These are phyloP conservation scores for Amanita molliuscula DNA, from an alignment of 768 basidiomycete species.

Conservation along the genomic window DNA sequence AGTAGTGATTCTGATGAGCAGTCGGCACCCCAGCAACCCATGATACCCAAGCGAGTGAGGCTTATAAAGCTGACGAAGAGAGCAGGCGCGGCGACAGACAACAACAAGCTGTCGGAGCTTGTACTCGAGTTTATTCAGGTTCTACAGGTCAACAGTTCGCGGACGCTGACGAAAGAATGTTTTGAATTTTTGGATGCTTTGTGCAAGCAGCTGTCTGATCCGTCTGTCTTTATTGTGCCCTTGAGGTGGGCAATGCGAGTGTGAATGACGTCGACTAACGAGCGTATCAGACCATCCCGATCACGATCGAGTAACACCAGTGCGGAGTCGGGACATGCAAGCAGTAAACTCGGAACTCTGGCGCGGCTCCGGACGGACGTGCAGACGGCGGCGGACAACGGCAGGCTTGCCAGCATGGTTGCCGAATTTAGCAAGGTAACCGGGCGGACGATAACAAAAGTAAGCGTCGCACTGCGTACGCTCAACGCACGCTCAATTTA, in stretches of 20 bases:
- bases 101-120: constrained; percentile 37
- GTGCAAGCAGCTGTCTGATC: constrained; percentile 61
- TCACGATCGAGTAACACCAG: constrained; percentile 30
- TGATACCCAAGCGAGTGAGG: constrained; percentile 41
- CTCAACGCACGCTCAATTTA: background rate
- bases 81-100: constrained; percentile 39
- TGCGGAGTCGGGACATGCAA: constrained; percentile 31
- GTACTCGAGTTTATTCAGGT: constrained; percentile 54
- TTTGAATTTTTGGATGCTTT: constrained; percentile 61
- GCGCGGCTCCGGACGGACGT: constrained; percentile 50
- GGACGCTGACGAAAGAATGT: constrained; percentile 58
- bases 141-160: constrained; percentile 56
- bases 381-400: constrained; percentile 36
- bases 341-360: constrained; percentile 50
- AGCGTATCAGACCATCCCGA: constrained; percentile 21
- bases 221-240: constrained; percentile 48
- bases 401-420: constrained; percentile 52
- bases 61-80: constrained; percentile 36
- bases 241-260: constrained; percentile 27
- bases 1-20: constrained; percentile 26
- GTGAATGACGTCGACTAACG: background rate
- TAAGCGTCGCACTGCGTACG: constrained; percentile 9
- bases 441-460: constrained; percentile 67
- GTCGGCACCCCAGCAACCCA: constrained; percentile 18
- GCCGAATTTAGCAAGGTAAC: constrained; percentile 63